phyloP scores from a whole-genome alignment of 148 eudicot species.

The Rhododendron ovatum region DNA sequence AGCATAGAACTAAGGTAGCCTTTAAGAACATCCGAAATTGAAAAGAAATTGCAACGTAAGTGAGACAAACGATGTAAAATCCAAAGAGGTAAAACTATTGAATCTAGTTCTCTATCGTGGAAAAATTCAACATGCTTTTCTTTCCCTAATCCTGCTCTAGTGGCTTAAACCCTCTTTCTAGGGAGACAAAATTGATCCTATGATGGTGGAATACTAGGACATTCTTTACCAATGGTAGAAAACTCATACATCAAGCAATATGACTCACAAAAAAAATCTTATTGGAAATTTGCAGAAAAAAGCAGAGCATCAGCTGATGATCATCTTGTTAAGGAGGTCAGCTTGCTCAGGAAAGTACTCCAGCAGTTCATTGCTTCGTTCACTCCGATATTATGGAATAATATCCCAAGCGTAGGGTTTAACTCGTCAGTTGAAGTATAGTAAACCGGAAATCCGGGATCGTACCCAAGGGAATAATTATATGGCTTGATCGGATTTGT shows the following conservation, averaged over 20 bases:
- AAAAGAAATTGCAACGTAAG: neutral
- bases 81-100: neutral
- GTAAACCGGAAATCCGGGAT: too few species aligned
- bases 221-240: neutral
- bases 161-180: neutral
- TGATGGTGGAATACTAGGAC: neutral
- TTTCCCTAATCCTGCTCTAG: neutral
- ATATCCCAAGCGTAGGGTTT: too few species aligned
- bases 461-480: too few species aligned
- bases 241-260: neutral
- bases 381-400: too few species aligned
- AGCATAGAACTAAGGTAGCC: neutral
- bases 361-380: too few species aligned
- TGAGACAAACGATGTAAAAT: neutral
- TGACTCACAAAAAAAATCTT: neutral
- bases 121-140: neutral
- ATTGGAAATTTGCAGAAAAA: neutral
- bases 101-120: neutral
- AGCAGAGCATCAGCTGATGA: slow-evolving; percentile 44
- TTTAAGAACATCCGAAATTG: neutral
- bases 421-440: too few species aligned
- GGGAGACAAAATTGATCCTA: neutral
- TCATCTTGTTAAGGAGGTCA: slow-evolving; percentile 68
- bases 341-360: slow-evolving; percentile 83
- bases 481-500: too few species aligned